Percentiles rank a stretch among this genome's conserved stretches.
These are phyloP conservation scores for Fusarium kyushuense DNA, from an alignment of 2,329 filamentous ascomycete species.

Conservation along the genomic window DNA sequence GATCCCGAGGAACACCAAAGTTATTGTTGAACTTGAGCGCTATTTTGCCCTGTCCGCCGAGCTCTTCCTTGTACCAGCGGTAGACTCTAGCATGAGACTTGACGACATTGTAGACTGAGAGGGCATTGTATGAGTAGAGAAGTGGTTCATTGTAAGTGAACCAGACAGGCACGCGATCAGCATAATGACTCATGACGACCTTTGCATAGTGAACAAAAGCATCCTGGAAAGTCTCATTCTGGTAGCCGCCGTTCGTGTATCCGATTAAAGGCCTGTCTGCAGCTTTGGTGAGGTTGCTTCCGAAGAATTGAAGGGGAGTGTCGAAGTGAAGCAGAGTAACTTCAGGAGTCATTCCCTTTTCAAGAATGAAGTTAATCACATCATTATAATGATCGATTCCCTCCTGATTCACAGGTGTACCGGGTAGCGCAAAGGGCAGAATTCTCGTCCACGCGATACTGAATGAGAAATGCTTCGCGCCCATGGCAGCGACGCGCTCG, in stretches of 20 bases:
- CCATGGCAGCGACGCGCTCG: constrained; percentile 63
- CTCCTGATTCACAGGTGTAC: constrained; percentile 63
- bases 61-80: constrained; percentile 66
- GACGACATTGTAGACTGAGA: constrained; percentile 56
- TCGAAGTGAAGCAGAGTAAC: constrained; percentile 65
- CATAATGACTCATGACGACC: constrained; percentile 63
- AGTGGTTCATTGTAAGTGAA: constrained; percentile 67
- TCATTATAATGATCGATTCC: constrained; percentile 67
- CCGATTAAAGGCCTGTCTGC: constrained; percentile 50
- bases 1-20: constrained; percentile 62
- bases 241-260: constrained; percentile 58
- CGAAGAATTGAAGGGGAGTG: constrained; percentile 58
- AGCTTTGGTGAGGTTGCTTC: constrained; percentile 48
- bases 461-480: constrained; percentile 64
- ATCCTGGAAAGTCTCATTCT: constrained; percentile 61
- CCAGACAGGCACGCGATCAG: constrained; percentile 64
- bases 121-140: constrained; percentile 56
- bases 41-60: constrained; percentile 63
- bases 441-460: constrained; percentile 66
- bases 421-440: constrained; percentile 62
- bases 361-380: constrained; percentile 62
- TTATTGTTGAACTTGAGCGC: constrained; percentile 64
- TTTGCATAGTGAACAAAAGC: constrained; percentile 67
- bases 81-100: constrained; percentile 63
- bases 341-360: constrained; percentile 62